These are phyloP conservation scores for Cladophialophora bantiana DNA, from an alignment of 2,329 filamentous ascomycete genomes.

Conservation along the genomic window DNA sequence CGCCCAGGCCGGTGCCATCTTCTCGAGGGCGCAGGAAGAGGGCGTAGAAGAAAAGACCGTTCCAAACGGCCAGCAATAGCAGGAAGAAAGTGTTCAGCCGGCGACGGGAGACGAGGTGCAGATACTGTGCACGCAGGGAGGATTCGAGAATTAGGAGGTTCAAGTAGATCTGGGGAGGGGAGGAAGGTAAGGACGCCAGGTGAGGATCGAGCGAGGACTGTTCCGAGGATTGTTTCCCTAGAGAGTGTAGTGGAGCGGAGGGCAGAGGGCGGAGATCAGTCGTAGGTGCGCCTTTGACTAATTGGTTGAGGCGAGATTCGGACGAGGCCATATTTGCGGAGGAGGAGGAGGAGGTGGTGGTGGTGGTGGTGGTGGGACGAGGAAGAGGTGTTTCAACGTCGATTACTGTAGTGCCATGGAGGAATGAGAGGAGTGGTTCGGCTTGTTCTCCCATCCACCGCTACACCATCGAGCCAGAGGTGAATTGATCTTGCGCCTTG, in stretches of 20 bases:
- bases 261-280: constrained; percentile 60
- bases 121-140: constrained; percentile 88
- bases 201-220: constrained; percentile 60
- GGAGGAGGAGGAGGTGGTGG: constrained; percentile 5
- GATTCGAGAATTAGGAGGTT: constrained; percentile 97
- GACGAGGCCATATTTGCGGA: constrained; percentile 57
- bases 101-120: constrained; percentile 84
- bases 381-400: constrained; percentile 4
- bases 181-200: constrained; percentile 81
- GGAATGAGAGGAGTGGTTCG: constrained; percentile 9
- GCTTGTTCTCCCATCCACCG: background rate
- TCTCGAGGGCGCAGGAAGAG: constrained; percentile 95
- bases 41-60: constrained; percentile 82
- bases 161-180: constrained; percentile 94
- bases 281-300: constrained; percentile 87
- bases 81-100: constrained; percentile 95
- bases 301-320: constrained; percentile 75
- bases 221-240: constrained; percentile 36
- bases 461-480: background rate
- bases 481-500: background rate
- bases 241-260: constrained; percentile 49
- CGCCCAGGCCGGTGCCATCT: constrained; percentile 82
- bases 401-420: constrained; percentile 24
- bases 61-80: constrained; percentile 79
- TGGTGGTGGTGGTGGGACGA: background rate